These are phyloP conservation scores for Digitaria exilis DNA, from an alignment of 202 grass and related monocot species.

Conservation along the genomic window DNA sequence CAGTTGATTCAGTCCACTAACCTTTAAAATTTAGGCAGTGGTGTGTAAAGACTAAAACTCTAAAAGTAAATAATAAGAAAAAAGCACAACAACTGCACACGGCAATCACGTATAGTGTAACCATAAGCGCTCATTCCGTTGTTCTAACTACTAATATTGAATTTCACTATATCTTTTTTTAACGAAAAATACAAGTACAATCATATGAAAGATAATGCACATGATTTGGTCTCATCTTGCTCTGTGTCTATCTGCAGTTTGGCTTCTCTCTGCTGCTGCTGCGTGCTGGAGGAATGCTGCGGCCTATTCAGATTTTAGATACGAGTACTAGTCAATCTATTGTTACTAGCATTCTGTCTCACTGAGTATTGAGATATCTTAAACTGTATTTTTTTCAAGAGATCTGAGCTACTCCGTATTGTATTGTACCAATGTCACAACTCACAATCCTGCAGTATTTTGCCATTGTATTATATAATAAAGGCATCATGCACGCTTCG, in stretches of 20 bases:
- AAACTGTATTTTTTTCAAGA: neutral
- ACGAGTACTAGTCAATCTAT: neutral
- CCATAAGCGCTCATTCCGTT: no score
- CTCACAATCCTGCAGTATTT: neutral
- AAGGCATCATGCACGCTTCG: neutral
- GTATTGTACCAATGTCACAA: neutral
- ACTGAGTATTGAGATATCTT: neutral
- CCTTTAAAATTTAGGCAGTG: no score
- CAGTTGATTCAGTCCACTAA: no score
- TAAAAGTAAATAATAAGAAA: no score
- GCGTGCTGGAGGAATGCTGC: constrained; percentile 48
- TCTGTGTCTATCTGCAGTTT: constrained; percentile 16
- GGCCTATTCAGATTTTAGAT: constrained; percentile 14
- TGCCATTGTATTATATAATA: neutral
- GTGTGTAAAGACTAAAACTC: no score
- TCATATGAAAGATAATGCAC: no score
- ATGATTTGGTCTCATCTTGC: neutral
- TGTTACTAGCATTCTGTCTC: neutral
- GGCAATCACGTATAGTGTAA: no score
- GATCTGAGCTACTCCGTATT: neutral
- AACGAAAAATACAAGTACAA: no score
- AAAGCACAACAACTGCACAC: no score
- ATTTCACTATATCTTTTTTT: no score
- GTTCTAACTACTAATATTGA: no score
- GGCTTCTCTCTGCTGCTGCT: constrained; percentile 47